These are phyloP conservation scores for Caryopteris hybrid DNA, from an alignment of 305 asterid species.

Conservation along the genomic window DNA sequence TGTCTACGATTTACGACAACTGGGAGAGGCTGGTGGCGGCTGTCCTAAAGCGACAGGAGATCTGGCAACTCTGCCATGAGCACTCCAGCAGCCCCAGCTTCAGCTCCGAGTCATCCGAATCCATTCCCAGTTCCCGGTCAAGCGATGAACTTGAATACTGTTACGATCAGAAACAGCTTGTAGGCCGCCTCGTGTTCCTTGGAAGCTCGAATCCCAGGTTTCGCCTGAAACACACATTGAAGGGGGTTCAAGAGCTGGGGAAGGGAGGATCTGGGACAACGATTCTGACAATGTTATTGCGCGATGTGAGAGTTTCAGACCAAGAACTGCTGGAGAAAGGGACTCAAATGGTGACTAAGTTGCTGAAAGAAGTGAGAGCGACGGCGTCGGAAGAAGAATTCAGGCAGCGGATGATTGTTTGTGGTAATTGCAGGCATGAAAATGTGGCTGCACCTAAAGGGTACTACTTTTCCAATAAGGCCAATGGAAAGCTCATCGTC, in stretches of 20 bases:
- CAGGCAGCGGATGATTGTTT: slow-evolving; percentile 2
- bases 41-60: background rate
- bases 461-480: background rate
- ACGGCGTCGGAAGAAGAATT: background rate
- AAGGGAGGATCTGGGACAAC: background rate
- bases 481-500: slow-evolving; percentile 1
- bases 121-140: background rate
- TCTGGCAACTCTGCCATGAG: slow-evolving; percentile 9
- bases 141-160: background rate
- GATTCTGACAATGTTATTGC: background rate
- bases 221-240: background rate
- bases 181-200: background rate
- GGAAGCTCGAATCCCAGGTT: slow-evolving; percentile 4
- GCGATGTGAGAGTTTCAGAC: background rate
- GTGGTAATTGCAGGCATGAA: slow-evolving; percentile 3
- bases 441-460: slow-evolving; percentile 14
- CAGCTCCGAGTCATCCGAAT: background rate
- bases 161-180: background rate
- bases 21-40: slow-evolving; percentile 13
- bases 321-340: background rate
- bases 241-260: background rate
- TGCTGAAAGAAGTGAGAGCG: background rate
- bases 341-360: background rate
- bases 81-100: slow-evolving; percentile 1
- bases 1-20: background rate